Percentiles rank a stretch among this genome's conserved stretches.
phyloP scores from a whole-genome alignment of 768 basidiomycete genomes.

The Collybiopsis confluens region DNA sequence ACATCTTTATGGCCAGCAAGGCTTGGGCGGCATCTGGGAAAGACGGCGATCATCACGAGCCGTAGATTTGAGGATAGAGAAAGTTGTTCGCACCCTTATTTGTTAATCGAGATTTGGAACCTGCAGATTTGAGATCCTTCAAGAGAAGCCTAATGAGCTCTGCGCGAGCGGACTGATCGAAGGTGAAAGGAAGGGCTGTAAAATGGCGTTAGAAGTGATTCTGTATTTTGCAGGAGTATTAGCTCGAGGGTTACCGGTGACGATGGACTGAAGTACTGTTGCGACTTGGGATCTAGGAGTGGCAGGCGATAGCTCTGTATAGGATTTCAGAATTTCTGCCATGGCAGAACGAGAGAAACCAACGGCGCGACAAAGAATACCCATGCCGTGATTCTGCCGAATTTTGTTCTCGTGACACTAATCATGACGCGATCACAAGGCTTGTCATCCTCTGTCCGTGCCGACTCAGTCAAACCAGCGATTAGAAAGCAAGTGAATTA shows the following conservation, averaged over 20 bases:
- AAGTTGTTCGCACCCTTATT: conserved; percentile 43
- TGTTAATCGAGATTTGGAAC: conserved; percentile 45
- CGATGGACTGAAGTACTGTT: conserved; percentile 45
- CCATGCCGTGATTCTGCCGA: no score
- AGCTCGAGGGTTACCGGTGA: conserved; percentile 37
- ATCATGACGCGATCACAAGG: no score
- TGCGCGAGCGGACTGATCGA: conserved; percentile 44
- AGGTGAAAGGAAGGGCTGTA: conserved; percentile 42
- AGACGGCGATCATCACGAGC: neutral
- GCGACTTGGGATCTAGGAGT: conserved; percentile 43
- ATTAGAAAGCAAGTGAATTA: no score
- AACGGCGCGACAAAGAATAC: no score
- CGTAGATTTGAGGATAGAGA: neutral
- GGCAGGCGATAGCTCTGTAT: conserved; percentile 42
- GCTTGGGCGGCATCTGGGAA: conserved; percentile 64
- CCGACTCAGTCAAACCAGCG: no score
- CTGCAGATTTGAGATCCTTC: conserved; percentile 48
- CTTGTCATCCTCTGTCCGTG: no score
- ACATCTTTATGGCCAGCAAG: conserved; percentile 66
- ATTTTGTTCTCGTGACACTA: no score
- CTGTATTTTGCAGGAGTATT: neutral
- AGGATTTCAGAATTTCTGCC: conserved; percentile 43
- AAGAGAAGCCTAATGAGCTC: conserved; percentile 57
- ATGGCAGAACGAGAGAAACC: conserved; percentile 22
- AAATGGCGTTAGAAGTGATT: neutral